Evolutionary conservation across 441 rosid genomes (phyloP).

Genomic region (Eutrema salsugineum): DNA sequence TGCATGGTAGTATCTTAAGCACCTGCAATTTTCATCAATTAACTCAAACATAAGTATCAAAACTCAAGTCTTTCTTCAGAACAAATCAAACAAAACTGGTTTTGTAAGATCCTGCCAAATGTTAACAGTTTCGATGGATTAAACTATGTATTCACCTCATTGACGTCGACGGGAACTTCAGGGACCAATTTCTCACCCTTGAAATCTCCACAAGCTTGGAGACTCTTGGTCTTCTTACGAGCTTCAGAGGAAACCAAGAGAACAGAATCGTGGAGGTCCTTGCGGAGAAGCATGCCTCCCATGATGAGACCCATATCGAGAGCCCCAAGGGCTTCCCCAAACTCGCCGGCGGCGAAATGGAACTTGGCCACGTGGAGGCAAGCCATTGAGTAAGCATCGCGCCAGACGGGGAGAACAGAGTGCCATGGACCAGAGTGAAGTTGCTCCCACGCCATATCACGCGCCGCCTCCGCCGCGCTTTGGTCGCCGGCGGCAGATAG

Average conservation of each 20-base stretch:
- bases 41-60: background rate
- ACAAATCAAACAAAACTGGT: background rate
- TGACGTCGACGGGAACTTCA: conserved; percentile 42
- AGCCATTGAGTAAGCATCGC: conserved; percentile 95
- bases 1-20: conserved; percentile 51
- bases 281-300: conserved; percentile 81
- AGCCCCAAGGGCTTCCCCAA: conserved; percentile 67
- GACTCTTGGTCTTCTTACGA: conserved; percentile 28
- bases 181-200: conserved; percentile 16
- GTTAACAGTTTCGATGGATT: too few species aligned
- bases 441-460: conserved; percentile 99
- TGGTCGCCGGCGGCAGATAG: conserved; percentile 70
- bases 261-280: conserved; percentile 76
- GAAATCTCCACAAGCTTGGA: conserved; percentile 19
- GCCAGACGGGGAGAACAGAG: conserved; percentile 91
- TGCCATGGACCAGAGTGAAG: conserved; percentile 99
- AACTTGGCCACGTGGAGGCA: conserved; percentile 72
- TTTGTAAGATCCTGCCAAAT: background rate
- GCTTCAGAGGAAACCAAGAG: conserved; percentile 40
- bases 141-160: too few species aligned
- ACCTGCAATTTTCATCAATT: conserved; percentile 34
- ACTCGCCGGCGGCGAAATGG: conserved; percentile 59
- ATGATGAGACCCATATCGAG: conserved; percentile 92
- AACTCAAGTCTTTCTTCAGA: background rate
- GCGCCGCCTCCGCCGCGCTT: conserved; percentile 91